Base-by-base conservation (phyloP, 768 basidiomycete genomes). In the Lentinula raphanica region DNA sequence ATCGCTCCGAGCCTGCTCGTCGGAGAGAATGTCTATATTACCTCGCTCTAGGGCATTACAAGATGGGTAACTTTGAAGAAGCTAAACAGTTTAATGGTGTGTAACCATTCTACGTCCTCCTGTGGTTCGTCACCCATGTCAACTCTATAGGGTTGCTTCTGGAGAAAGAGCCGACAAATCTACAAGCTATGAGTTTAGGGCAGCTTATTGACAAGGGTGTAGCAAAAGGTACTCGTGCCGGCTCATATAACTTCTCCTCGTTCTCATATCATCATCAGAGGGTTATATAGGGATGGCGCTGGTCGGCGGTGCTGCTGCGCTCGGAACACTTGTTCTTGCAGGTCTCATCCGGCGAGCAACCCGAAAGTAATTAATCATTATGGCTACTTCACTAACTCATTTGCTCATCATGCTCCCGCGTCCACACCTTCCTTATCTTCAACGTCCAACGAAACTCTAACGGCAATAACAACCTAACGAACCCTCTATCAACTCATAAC, bases 251-350 rank as follows among this genome's bases (percentile, higher is more conserved):
- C 55, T 39, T 9, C 50, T 35, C 9, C 45, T 27, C 28, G 49
- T 13, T 28, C 31, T 45, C 28, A 58, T 12, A 49, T 28, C 13
- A n/a, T 46, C 35, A 21, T 31, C 70, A 95, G 96, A 99, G 72
- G 95, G 95, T n/a, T 98, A 98, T 70, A 92, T 98, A 50, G 97
- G 97, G 48, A 94, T 99, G 88, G 97, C 94, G 13, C 79, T 99
- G 42, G 92, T 87, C 19, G 95, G 95, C 51, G 93, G 94, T 56
- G 88, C 83, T 40, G 94, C 91, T 13, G 94, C 96, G 13, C 66
- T 96, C 21, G 90, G 92, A 53, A 85, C 89, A 29, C 71, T 93
- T 49, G 69, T 89, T 58, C 58, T 92, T 56, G 88, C 90, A 69
- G 76, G 83, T 74, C 76, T 92, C 67, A 79, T 94, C 83, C 89